Percentiles rank a stretch among this genome's conserved stretches.
Conservation (phyloP, 2,329 filamentous ascomycete genomes). For the Rhynchosporium agropyri region DNA sequence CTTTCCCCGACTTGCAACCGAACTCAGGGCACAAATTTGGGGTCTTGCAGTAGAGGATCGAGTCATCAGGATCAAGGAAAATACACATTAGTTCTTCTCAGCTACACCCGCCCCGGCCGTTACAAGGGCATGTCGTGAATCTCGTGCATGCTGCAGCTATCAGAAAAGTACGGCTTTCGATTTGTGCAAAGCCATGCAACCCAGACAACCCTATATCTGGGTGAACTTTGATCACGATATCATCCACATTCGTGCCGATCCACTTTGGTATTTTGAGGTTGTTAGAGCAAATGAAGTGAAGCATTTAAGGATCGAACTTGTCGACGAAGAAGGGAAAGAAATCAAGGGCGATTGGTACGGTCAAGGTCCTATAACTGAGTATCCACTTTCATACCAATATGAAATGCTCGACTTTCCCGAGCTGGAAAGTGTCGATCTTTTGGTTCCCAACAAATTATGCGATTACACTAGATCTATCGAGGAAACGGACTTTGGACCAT, state of each 20-base stretch:
- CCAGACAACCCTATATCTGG: not conserved
- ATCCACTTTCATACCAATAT: not conserved
- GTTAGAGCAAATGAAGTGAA: not conserved
- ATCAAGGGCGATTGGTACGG: not conserved
- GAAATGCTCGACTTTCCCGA: not conserved
- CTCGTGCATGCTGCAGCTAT: not conserved
- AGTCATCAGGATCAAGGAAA: not conserved
- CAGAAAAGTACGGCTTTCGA: not conserved
- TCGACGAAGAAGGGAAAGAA: not conserved
- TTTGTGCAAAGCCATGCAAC: not conserved
- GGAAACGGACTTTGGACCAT: not conserved
- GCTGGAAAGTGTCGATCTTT: not conserved
- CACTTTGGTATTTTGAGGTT: not conserved
- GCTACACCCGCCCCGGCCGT: not conserved
- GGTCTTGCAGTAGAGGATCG: conserved; percentile 4
- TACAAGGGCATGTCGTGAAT: not conserved
- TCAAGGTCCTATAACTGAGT: too few relatives aligned
- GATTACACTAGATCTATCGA: not conserved
- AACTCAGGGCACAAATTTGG: conserved; percentile 3
- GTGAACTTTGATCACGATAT: conserved; percentile 6
- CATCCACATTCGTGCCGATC: not conserved
- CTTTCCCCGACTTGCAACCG: not conserved
- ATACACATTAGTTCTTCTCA: not conserved
- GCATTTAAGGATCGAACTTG: not conserved
- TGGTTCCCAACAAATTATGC: not conserved